Base-by-base conservation (phyloP, 352 stramenopile species). In the Phytophthora agathidicida region DNA sequence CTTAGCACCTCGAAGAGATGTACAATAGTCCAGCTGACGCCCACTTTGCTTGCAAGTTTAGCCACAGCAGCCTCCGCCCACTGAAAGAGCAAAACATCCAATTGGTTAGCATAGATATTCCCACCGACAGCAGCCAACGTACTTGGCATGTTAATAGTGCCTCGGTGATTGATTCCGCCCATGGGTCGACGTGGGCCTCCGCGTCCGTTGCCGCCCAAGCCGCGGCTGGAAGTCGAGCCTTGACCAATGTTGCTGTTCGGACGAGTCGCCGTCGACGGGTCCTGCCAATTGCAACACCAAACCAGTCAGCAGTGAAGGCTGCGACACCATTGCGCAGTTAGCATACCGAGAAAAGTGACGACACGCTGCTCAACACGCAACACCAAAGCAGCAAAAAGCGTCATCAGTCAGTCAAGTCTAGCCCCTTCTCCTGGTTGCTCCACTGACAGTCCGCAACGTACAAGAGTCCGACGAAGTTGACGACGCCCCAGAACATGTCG, bases 381-480 rank as follows among this genome's bases (percentile, higher is more conserved):
- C 27, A 53, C 37, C 30, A 35, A 17, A 14, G 39, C 16, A 39
- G 33, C 27, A 53, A 30, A 37, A 35, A 17, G 14, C 3, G 32
- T 54, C 22, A 54, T 20, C 16, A 58, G 8, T n/a, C n/a, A n/a
- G n/a, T n/a, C n/a, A n/a, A n/a, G n/a, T n/a, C n/a, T n/a, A n/a
- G n/a, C n/a, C n/a, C n/a, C n/a, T n/a, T n/a, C n/a, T n/a, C n/a
- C n/a, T n/a, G n/a, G n/a, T n/a, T n/a, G n/a, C n/a, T n/a, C n/a
- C n/a, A n/a, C n/a, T n/a, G n/a, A n/a, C n/a, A n/a, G n/a, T 55
- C 9, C 1, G 20, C n/a, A 8, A 82, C 83, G 53, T 75, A 93
- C 83, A 93, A 91, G 47, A 93, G 71, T 23, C 83, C 80, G 1
- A 93, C 59, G 36, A 93, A 84, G 79, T 89, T 86, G 26, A 91